Base-by-base conservation (phyloP, 257 asterid genomes). In the Solanum acaule region DNA sequence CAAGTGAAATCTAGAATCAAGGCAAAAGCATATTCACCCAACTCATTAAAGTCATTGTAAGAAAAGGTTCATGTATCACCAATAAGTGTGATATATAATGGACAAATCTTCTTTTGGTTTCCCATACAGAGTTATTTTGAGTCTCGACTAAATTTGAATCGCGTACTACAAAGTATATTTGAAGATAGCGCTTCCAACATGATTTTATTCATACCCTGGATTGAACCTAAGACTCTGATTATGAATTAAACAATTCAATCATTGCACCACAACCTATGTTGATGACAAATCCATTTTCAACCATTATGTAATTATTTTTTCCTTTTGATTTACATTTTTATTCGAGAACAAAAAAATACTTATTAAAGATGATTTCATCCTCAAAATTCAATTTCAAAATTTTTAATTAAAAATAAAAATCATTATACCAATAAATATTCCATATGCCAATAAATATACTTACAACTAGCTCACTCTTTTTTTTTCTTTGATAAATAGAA, bases 31-130 rank as follows among this genome's bases (percentile, higher is more conserved):
- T 61, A 37, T 68, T 75, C 59, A 67, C 56, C 77, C 37, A 79
- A 77, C 67, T 71, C 65, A 78, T 73, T 87, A 42, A 77, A 86
- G 91, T 71, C 11, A 72, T 87, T 81, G 49, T 20, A 35, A 71
- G 82, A 73, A 63, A 59, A 83, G 87, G 84, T 92, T 75, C 90
- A 86, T 88, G 87, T 44, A 85, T 68, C 87, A 65, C 42, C 67
- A 85, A 81, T 12, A 29, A 81, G 40, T 81, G 42, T 81, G 86
- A 16, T 81, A 75, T 18, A 34, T 73, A 44, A 79, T 27, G 37
- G 25, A 78, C 56, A 78, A 13, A 77, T 34, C 38, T 33, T 37
- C n/a, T 35, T 75, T 18, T 34, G 18, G 23, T 72, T 71, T 71
- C 23, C 27, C 79, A 72, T 56, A 18, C 25, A 20, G 3, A 52